phyloP scores from a whole-genome alignment of 139 green algal species.

The Picochlorum costavermella region DNA sequence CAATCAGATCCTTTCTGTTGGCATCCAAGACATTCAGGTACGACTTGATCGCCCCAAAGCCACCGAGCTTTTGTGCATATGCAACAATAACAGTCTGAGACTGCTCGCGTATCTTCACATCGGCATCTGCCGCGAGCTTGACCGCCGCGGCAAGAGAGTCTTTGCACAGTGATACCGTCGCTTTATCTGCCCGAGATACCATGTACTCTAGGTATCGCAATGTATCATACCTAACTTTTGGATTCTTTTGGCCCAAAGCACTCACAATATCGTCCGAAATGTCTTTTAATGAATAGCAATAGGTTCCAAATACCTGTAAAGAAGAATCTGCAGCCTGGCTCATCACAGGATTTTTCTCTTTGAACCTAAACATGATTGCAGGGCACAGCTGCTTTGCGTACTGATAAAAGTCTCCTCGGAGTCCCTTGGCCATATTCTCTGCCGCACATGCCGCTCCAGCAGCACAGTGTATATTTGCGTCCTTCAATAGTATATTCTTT shows the following conservation, averaged over 20 bases:
- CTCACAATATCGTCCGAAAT: slow-evolving; percentile 52
- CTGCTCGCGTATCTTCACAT: slow-evolving; percentile 60
- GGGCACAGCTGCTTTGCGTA: slow-evolving; percentile 30
- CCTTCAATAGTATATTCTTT: slow-evolving; percentile 74
- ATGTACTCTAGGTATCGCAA: slow-evolving; percentile 46
- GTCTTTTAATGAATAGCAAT: slow-evolving; percentile 64
- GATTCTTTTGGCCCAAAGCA: slow-evolving; percentile 69
- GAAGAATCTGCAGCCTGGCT: slow-evolving; percentile 41
- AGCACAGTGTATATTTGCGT: slow-evolving; percentile 73
- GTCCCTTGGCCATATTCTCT: slow-evolving; percentile 24
- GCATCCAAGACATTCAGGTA: slow-evolving; percentile 60
- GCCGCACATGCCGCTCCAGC: slow-evolving; percentile 44
- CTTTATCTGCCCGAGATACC: slow-evolving; percentile 23
- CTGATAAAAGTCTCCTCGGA: slow-evolving; percentile 51
- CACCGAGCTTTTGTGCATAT: slow-evolving; percentile 52
- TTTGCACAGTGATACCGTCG: slow-evolving; percentile 10
- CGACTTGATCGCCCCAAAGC: slow-evolving; percentile 18
- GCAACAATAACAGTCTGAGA: slow-evolving; percentile 54
- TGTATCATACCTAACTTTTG: slow-evolving; percentile 61
- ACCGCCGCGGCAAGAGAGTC: slow-evolving; percentile 39
- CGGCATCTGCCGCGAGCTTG: slow-evolving; percentile 60
- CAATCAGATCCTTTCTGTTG: slow-evolving; percentile 60
- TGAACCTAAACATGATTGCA: slow-evolving; percentile 74
- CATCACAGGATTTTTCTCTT: slow-evolving; percentile 82
- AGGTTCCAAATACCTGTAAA: slow-evolving; percentile 32